phyloP scores from a whole-genome alignment of 257 asterid species.

The Rhazya stricta region DNA sequence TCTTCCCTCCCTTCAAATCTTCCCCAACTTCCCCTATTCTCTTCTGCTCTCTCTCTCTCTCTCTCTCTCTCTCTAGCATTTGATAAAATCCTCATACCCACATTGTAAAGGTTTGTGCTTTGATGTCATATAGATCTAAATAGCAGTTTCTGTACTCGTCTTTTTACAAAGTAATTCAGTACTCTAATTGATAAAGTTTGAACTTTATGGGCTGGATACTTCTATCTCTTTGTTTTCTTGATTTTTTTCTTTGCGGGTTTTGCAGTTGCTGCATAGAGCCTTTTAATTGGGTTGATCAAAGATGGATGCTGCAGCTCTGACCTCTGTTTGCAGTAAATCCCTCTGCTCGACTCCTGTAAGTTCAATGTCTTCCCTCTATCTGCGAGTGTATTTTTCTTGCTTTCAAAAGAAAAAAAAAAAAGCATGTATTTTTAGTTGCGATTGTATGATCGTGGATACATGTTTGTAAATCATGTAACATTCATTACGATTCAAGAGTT shows the following conservation, averaged over 20 bases:
- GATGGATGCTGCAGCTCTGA: conserved; percentile 32
- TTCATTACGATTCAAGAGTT: neutral
- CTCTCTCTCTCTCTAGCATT: conserved; percentile 8
- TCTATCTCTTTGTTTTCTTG: neutral
- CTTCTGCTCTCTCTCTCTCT: conserved; percentile 1
- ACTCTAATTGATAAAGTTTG: neutral
- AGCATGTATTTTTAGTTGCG: neutral
- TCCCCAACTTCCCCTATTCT: conserved; percentile 6
- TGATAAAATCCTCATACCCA: neutral
- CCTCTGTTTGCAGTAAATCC: conserved; percentile 28
- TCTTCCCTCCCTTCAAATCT: conserved; percentile 18
- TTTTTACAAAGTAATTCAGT: neutral
- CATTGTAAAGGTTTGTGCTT: conserved; percentile 7
- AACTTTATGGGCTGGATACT: neutral
- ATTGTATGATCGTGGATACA: neutral
- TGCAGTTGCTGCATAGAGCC: neutral
- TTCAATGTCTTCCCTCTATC: neutral
- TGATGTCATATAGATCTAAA: conserved; percentile 6
- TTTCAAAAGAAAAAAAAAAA: no score
- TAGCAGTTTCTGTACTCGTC: neutral
- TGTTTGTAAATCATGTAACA: neutral
- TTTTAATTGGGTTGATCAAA: conserved; percentile 12
- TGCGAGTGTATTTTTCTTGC: neutral
- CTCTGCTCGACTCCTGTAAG: conserved; percentile 29
- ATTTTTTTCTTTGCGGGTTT: neutral